Evolutionary conservation across 129 eudicot species (phyloP).

Genomic region (Lonicera japonica): DNA sequence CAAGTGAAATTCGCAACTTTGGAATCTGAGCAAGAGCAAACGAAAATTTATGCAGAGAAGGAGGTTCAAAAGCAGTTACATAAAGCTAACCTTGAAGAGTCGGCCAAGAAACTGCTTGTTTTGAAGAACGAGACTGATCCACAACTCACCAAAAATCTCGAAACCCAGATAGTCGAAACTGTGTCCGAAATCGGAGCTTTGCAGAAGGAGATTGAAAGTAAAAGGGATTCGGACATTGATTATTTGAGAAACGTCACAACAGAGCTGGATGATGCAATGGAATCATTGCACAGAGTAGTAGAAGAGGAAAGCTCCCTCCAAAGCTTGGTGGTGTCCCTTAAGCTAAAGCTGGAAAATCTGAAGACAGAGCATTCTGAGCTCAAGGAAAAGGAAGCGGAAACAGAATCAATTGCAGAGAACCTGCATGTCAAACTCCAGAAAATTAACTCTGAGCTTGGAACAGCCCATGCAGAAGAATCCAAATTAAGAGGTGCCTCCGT

Average conservation of each 20-base stretch:
- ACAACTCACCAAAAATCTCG: conserved; percentile 35
- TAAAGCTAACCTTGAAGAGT: conserved; percentile 69
- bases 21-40: conserved; percentile 55
- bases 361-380: conserved; percentile 63
- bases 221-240: conserved; percentile 58
- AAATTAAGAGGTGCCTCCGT: conserved; percentile 57
- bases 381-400: conserved; percentile 65
- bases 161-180: conserved; percentile 42
- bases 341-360: conserved; percentile 51
- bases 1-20: conserved; percentile 47
- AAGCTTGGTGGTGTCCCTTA: conserved; percentile 54
- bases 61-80: conserved; percentile 51
- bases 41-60: conserved; percentile 50
- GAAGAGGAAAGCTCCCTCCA: conserved; percentile 71
- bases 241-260: conserved; percentile 44
- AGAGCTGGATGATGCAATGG: conserved; percentile 80
- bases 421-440: conserved; percentile 69
- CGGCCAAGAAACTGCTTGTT: conserved; percentile 46
- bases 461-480: conserved; percentile 52
- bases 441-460: conserved; percentile 71
- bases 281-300: conserved; percentile 58
- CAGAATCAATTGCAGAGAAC: conserved; percentile 60
- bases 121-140: conserved; percentile 56
- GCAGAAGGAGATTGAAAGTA: conserved; percentile 35
- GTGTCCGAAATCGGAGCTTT: conserved; percentile 50